These are phyloP conservation scores for Acanthamoeba culbertsoni DNA, from an alignment of 208 protist genomes.

Conservation along the genomic window DNA sequence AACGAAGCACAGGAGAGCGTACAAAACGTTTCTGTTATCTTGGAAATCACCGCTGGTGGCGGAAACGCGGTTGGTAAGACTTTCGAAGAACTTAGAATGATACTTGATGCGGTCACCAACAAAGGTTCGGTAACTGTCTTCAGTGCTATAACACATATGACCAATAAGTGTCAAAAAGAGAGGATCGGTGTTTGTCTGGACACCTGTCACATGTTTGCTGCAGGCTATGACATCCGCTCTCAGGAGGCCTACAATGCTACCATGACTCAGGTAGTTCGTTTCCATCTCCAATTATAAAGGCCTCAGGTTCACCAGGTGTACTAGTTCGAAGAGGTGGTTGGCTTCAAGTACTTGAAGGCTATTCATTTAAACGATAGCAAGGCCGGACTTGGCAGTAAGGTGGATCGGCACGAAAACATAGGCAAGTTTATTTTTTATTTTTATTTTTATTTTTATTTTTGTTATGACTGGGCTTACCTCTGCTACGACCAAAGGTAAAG, in stretches of 20 bases:
- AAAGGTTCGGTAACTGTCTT: not conserved
- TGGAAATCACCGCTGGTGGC: constrained; percentile 71
- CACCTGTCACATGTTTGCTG: constrained; percentile 79
- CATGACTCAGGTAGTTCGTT: not conserved
- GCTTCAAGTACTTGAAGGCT: constrained; percentile 71
- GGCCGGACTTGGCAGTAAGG: not conserved
- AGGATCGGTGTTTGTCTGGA: constrained; percentile 76
- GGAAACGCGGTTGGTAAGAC: constrained; percentile 64
- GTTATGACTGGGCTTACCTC: not conserved
- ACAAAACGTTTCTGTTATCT: constrained; percentile 33
- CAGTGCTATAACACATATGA: not conserved
- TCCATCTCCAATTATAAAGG: not conserved
- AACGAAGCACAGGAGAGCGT: constrained; percentile 57
- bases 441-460: not conserved
- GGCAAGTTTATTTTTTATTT: not conserved
- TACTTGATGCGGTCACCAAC: constrained; percentile 67
- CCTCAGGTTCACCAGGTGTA: not conserved
- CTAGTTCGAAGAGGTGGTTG: constrained; percentile 75
- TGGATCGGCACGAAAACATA: constrained; percentile 69
- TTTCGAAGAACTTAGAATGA: constrained; percentile 71
- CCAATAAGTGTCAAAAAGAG: not conserved
- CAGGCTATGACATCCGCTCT: constrained; percentile 71
- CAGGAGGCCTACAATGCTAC: not conserved
- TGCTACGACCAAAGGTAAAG: constrained; percentile 53
- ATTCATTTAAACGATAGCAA: constrained; percentile 78